A percentile compares a stretch with the other conserved stretches of the same genome.
Evolutionary conservation across 2,329 filamentous ascomycete genomes (phyloP).

Genomic region (Fusarium floridanum): DNA sequence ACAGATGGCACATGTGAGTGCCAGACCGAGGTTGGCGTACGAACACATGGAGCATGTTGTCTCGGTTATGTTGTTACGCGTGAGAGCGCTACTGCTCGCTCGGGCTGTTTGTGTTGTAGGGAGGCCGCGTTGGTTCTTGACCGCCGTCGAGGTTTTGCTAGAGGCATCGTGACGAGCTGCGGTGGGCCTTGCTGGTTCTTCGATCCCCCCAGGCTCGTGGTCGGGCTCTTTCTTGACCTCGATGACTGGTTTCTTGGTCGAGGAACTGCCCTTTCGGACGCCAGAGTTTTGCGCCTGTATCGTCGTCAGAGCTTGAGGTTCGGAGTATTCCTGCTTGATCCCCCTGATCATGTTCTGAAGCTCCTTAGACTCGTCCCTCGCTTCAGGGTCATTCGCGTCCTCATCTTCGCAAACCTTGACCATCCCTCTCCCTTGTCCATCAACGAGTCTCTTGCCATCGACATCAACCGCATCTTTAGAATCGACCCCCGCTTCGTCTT

Average conservation of each 20-base stretch:
- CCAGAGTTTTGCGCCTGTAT: not conserved
- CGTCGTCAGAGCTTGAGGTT: not conserved
- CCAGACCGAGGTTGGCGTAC: constrained; percentile 66
- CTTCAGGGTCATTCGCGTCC: constrained; percentile 60
- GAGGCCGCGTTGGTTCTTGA: not conserved
- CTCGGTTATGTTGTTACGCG: not conserved
- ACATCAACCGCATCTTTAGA: constrained; percentile 71
- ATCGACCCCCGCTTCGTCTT: constrained; percentile 58
- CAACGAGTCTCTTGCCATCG: constrained; percentile 73
- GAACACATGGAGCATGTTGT: constrained; percentile 74
- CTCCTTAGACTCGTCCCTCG: constrained; percentile 70
- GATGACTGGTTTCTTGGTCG: not conserved
- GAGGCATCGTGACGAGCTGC: not conserved
- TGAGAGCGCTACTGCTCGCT: not conserved
- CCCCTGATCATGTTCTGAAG: constrained; percentile 61
- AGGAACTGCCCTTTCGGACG: not conserved
- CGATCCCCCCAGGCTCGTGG: not conserved
- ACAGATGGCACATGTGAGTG: constrained; percentile 76
- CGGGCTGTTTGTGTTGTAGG: not conserved
- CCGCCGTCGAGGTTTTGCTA: not conserved
- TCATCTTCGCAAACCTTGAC: constrained; percentile 83
- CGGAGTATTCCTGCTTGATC: constrained; percentile 41
- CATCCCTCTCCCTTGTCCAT: constrained; percentile 75
- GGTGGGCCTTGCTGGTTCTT: not conserved
- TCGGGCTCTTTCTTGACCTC: constrained; percentile 30